Conservation (phyloP, 2,329 filamentous ascomycete species). For the Ophiostoma sp. region DNA sequence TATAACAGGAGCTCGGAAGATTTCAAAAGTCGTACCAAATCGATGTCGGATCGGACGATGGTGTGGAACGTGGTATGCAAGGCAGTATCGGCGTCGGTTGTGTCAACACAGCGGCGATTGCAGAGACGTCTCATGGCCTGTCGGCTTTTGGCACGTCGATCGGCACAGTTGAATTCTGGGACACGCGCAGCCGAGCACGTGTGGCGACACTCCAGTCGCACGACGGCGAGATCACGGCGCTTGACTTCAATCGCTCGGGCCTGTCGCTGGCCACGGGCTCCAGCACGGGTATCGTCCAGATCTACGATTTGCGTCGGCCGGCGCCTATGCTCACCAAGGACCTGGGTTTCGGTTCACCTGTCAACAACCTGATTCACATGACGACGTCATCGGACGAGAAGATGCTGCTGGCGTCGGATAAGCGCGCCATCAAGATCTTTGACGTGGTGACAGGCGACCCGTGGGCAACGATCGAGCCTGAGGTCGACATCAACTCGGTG, state of each 20-base stretch:
- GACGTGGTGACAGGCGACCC: constrained; percentile 77
- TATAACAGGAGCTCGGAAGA: constrained; percentile 67
- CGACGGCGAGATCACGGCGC: constrained; percentile 75
- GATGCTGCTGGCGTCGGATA: constrained; percentile 90
- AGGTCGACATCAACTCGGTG: constrained; percentile 92
- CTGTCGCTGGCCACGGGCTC: constrained; percentile 83
- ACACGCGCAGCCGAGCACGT: constrained; percentile 77
- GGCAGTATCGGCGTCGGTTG: constrained; percentile 82
- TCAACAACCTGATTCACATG: constrained; percentile 77
- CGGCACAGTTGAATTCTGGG: constrained; percentile 98
- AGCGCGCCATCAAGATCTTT: constrained; percentile 97
- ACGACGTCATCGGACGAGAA: constrained; percentile 73
- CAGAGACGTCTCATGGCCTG: constrained; percentile 85
- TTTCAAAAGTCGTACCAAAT: constrained; percentile 95
- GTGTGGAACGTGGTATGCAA: constrained; percentile 72
- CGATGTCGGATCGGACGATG: constrained; percentile 83
- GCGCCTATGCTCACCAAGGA: constrained; percentile 86
- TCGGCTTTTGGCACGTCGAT: constrained; percentile 90
- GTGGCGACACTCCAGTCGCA: constrained; percentile 73
- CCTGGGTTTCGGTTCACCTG: constrained; percentile 90
- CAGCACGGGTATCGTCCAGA: constrained; percentile 81
- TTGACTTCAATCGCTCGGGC: constrained; percentile 83
- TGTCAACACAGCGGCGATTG: constrained; percentile 84
- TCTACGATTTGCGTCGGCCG: constrained; percentile 90
- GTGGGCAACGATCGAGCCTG: constrained; percentile 94